phyloP scores from a whole-genome alignment of 2,329 filamentous ascomycete genomes.

The Botryosphaeria dothidea region DNA sequence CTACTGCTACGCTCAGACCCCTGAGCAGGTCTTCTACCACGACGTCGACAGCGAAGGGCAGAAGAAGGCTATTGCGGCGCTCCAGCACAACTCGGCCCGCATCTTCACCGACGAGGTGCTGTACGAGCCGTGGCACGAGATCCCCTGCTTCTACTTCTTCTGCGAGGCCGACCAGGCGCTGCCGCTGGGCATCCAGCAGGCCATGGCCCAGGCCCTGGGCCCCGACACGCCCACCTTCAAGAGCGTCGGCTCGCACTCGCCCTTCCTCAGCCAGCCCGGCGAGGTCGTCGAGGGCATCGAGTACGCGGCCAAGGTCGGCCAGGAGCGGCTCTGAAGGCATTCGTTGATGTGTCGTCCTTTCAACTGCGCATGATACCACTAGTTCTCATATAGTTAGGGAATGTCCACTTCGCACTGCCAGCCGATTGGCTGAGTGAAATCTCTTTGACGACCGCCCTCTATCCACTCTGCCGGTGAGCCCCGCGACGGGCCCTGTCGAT shows the following conservation, averaged over 20 bases:
- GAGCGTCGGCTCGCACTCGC: constrained; percentile 38
- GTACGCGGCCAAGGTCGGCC: constrained; percentile 8
- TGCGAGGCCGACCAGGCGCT: constrained; percentile 40
- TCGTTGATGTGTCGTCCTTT: background rate
- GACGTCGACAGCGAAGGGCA: constrained; percentile 13
- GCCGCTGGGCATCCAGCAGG: constrained; percentile 34
- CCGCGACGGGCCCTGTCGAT: too few relatives aligned
- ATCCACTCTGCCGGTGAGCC: background rate
- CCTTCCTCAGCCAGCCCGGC: constrained; percentile 42
- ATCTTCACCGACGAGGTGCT: constrained; percentile 25
- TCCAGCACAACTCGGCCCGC: constrained; percentile 9
- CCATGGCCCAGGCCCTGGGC: constrained; percentile 31
- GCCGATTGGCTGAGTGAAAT: background rate
- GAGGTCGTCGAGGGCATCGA: constrained; percentile 30
- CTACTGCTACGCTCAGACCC: constrained; percentile 14
- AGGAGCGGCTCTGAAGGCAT: background rate
- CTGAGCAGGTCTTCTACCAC: constrained; percentile 18
- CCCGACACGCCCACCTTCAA: constrained; percentile 7
- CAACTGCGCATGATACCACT: constrained; percentile 1
- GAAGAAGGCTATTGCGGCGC: background rate
- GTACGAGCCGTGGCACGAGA: constrained; percentile 36
- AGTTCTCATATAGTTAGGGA: background rate
- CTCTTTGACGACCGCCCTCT: background rate
- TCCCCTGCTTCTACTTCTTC: constrained; percentile 38
- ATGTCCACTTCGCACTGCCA: background rate